Conservation (phyloP, 495 filamentous ascomycete genomes). For the Tuber borchii region DNA sequence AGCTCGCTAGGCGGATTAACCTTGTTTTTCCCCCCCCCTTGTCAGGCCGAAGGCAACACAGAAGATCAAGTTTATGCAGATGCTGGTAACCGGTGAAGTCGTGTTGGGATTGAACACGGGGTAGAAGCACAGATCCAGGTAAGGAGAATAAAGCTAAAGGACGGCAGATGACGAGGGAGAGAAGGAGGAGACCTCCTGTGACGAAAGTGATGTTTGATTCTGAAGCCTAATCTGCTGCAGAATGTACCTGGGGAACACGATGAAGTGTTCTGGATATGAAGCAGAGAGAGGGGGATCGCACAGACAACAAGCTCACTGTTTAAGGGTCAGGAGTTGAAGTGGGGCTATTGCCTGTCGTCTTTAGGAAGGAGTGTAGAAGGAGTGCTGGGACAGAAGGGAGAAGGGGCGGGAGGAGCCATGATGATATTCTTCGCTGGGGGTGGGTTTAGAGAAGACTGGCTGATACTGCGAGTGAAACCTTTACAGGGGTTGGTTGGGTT, state of each 20-base stretch:
- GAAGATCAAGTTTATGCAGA: background rate
- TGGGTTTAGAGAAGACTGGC: slow-evolving; percentile 10
- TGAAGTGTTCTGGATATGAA: slow-evolving; percentile 17
- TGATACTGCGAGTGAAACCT: slow-evolving; percentile 21
- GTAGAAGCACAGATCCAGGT: background rate
- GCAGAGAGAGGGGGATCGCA: slow-evolving; percentile 19
- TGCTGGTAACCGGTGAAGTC: background rate
- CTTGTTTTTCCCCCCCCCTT: background rate
- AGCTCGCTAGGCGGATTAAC: background rate
- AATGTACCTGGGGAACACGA: background rate
- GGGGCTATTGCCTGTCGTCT: slow-evolving; percentile 18
- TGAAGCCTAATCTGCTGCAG: background rate
- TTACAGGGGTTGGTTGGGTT: slow-evolving; percentile 17
- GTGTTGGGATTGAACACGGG: background rate
- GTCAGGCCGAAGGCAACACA: background rate
- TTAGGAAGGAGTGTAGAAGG: slow-evolving; percentile 20
- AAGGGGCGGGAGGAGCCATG: slow-evolving; percentile 21
- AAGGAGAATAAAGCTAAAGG: background rate
- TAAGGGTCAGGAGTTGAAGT: slow-evolving; percentile 10
- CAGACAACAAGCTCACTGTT: slow-evolving; percentile 21
- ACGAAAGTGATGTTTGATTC: background rate
- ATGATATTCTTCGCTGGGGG: slow-evolving; percentile 28
- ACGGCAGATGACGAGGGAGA: background rate
- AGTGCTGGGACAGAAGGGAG: slow-evolving; percentile 10
- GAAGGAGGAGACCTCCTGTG: background rate